phyloP scores from a whole-genome alignment of 2,329 filamentous ascomycete genomes.

The Arthroderma sp. region DNA sequence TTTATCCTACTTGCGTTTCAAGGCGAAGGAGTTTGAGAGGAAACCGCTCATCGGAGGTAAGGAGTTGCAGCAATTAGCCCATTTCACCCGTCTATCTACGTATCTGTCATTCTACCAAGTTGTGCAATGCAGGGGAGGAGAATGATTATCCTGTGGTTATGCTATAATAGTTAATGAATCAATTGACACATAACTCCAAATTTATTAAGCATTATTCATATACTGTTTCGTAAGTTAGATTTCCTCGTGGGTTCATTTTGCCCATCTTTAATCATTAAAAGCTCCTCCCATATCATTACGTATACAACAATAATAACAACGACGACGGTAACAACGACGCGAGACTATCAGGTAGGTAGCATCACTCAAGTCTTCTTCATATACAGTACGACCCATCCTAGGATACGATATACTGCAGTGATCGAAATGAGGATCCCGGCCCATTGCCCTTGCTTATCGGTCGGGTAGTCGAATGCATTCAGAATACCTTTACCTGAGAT shows the following conservation, averaged over 20 bases:
- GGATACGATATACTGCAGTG: conserved; percentile 57
- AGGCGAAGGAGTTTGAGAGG: background rate
- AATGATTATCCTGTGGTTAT: background rate
- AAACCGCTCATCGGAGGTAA: background rate
- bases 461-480: conserved; percentile 55
- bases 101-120: background rate
- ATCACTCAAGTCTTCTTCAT: conserved; percentile 19
- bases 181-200: background rate
- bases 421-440: conserved; percentile 69
- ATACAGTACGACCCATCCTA: conserved; percentile 52
- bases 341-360: background rate
- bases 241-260: background rate
- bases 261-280: background rate
- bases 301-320: background rate
- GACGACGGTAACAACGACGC: background rate
- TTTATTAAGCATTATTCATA: background rate
- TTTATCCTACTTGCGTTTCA: background rate
- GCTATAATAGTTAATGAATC: background rate
- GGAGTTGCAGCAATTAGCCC: background rate
- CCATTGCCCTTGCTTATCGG: conserved; percentile 53
- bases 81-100: background rate
- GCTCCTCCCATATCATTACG: background rate
- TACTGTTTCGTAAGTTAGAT: background rate
- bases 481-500: conserved; percentile 62
- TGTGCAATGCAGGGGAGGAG: background rate